Evolutionary conservation across 805 yeast species (phyloP), one percentile per base, ranked within the genome.

Genomic region (Barnettozyma salicaria): DNA sequence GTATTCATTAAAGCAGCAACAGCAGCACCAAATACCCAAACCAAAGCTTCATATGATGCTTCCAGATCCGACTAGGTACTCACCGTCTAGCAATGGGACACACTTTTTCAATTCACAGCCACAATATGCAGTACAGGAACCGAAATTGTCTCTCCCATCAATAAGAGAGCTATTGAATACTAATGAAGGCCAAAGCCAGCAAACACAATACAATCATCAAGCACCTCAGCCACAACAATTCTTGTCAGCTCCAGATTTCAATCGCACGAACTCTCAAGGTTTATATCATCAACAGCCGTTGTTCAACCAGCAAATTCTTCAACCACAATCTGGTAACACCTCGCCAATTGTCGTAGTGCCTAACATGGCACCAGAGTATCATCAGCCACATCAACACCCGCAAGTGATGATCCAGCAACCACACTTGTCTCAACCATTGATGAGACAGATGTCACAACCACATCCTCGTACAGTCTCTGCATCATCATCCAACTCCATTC

Each of bases 321-420:
- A 9, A 27, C 40, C 32, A 11, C 40, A 11, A 28, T 31, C 18
- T 36, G 40, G 26, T 16, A 39, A 27, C 14, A 23, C 18, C 13
- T 30, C 27, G 19, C 30, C 32, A 24, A 19, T 19, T 11, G 12
- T 27, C 10, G 6, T 26, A 17, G 11, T 18, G 14, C 22, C 37
- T 6, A 37, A 51, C 21, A 39, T 37, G 30, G 42, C 50, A 8
- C 34, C 27, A 42, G 44, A 43, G 17, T 41, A 14, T 44, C 50
- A 21, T 48, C 55, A 42, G 19, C 42, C 17, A 41, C 47, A 26
- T 34, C 37, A 41, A 75, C 85, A 67, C 72, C 80, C 53, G 76
- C 34, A 19, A 19, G n/a, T n/a, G 9, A 7, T 19, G 26, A 33
- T 16, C 12, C 22, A 9, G 3, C 32, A 30, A 18, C 37, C 20